Evolutionary conservation across 139 green algal genomes (phyloP), one percentile per base, ranked within the genome.

Genomic region (Chlorella sp.): DNA sequence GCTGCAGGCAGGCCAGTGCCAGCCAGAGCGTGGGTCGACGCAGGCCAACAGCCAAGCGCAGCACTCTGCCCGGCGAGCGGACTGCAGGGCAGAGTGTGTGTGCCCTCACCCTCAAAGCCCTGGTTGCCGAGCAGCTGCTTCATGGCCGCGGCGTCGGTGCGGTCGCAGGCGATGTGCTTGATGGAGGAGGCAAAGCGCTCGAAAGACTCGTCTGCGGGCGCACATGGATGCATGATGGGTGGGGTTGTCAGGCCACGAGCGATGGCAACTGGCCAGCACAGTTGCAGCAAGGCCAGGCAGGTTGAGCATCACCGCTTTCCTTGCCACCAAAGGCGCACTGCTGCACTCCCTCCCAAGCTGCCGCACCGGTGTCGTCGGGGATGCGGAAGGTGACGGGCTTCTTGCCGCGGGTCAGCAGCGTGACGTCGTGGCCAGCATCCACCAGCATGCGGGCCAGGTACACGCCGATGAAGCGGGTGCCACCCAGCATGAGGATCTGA

Each of bases 381-480:
- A 83, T 83, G 63, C 63, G 89, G 74, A 81, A 89, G 15, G 94
- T 94, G 44, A 98, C 87, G 16, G 91, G 87, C 88, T 93, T 94
- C 92, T 99, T 99, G 74, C 97, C 97, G 39, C 97, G 92, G 0
- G 97, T 99, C 82, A 97, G 96, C 65, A 99, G 91, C 3, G 96
- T 98, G 23, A 99, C 96, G 51, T 98, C 92, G 84, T 99, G 95
- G 15, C 96, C 96, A 62, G 89, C 81, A 78, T 97, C 92, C 0
- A 99, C 88, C 32, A 99, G 95, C 90, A 95, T 78, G 39, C 97
- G 94, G 25, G 96, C 95, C 20, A 99, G 91, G 90, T 99, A 99
- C 11, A 98, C 81, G 51, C 97, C 97, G 80, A 99, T 99, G 92
- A 99, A 99, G 63, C 97, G 95, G 5, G 97, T 98, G 88, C 97